Conservation (phyloP, 345 rosid genomes). For the Salix brachista region DNA sequence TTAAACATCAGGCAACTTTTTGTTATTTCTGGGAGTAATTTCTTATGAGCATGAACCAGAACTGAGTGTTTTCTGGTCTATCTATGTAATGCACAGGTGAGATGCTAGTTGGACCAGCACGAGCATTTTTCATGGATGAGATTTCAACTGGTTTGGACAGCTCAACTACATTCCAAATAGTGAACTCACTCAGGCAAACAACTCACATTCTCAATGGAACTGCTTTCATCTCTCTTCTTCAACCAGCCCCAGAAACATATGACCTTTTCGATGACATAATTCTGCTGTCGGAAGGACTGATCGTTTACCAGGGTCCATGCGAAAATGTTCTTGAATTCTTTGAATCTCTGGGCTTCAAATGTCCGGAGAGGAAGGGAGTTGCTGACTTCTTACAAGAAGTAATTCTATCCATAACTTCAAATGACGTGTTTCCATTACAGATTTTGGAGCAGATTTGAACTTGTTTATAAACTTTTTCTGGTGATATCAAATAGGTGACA, state of each 20-base stretch:
- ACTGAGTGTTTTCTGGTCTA: neutral
- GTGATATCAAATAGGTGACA: conserved; percentile 38
- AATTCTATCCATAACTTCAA: neutral
- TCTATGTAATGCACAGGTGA: conserved; percentile 45
- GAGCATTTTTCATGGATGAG: conserved; percentile 84
- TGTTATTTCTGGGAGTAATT: neutral
- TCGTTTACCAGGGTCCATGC: conserved; percentile 76
- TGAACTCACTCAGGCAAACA: conserved; percentile 60
- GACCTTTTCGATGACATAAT: conserved; percentile 71
- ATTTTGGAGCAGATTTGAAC: neutral
- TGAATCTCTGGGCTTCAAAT: conserved; percentile 55
- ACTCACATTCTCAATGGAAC: conserved; percentile 61
- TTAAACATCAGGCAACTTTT: neutral
- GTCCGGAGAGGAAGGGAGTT: conserved; percentile 78
- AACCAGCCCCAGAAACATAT: conserved; percentile 77
- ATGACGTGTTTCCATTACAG: neutral
- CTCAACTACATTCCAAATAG: conserved; percentile 77
- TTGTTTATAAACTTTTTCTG: neutral
- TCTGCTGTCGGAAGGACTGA: conserved; percentile 73
- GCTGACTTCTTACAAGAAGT: conserved; percentile 90
- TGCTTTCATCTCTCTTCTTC: conserved; percentile 73
- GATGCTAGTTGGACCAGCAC: conserved; percentile 75
- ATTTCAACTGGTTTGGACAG: conserved; percentile 83
- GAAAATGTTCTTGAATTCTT: conserved; percentile 63
- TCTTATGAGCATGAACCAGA: neutral